phyloP scores from a whole-genome alignment of 2,329 filamentous ascomycete species.

The Trichophyton mentagrophytes region DNA sequence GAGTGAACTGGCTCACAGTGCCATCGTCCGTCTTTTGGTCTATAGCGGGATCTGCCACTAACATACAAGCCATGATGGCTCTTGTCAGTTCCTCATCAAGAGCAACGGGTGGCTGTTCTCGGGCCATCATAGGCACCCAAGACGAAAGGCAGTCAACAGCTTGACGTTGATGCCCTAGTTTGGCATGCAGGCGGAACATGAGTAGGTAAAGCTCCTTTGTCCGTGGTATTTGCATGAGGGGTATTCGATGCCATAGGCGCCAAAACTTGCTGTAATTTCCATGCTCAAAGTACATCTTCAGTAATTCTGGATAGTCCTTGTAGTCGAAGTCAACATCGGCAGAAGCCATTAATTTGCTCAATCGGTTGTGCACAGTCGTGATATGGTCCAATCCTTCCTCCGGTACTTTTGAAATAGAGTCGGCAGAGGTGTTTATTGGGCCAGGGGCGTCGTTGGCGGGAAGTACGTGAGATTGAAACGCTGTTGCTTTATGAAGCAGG shows the following conservation, averaged over 20 bases:
- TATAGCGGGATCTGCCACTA: slow-evolving; percentile 42
- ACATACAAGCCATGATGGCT: slow-evolving; percentile 43
- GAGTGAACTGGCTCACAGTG: slow-evolving; percentile 7
- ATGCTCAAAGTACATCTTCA: slow-evolving; percentile 27
- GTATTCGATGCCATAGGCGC: slow-evolving; percentile 46
- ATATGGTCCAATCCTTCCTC: slow-evolving; percentile 9
- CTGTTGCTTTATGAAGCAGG: slow-evolving; percentile 27
- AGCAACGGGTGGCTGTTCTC: slow-evolving; percentile 41
- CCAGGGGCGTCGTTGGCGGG: slow-evolving; percentile 6
- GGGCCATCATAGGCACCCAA: slow-evolving; percentile 47
- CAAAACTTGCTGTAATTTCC: slow-evolving; percentile 47
- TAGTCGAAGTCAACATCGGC: slow-evolving; percentile 21
- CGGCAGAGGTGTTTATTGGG: slow-evolving; percentile 27
- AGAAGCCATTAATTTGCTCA: slow-evolving; percentile 21
- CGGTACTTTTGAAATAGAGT: slow-evolving; percentile 7
- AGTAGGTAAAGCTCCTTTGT: slow-evolving; percentile 43
- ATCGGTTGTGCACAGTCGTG: slow-evolving; percentile 14
- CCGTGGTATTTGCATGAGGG: slow-evolving; percentile 39
- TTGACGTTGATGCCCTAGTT: slow-evolving; percentile 30
- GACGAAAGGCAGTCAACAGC: slow-evolving; percentile 40
- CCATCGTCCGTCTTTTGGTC: slow-evolving; percentile 19
- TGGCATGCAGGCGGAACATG: slow-evolving; percentile 40
- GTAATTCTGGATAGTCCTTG: slow-evolving; percentile 20
- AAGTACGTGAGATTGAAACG: slow-evolving; percentile 36
- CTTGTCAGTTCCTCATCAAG: slow-evolving; percentile 35